These are phyloP conservation scores for Kluyveromyces sp. DNA, from an alignment of 1,139 yeast genomes.

Conservation along the genomic window DNA sequence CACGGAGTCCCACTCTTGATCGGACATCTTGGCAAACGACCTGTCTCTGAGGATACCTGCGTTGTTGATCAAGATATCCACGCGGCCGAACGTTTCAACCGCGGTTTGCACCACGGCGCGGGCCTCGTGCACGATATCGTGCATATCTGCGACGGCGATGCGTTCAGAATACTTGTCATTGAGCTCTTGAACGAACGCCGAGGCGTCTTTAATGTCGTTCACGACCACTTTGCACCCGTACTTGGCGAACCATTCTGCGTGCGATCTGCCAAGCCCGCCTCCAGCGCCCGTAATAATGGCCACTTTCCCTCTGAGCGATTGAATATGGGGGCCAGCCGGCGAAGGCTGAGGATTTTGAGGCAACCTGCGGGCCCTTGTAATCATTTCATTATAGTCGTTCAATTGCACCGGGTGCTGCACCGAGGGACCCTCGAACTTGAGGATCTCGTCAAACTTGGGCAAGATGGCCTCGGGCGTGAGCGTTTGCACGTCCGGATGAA, in stretches of 20 bases:
- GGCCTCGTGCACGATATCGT: constrained; percentile 75
- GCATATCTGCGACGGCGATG: constrained; percentile 75
- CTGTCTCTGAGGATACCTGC: constrained; percentile 93
- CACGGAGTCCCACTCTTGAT: constrained; percentile 77
- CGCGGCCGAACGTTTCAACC: constrained; percentile 66
- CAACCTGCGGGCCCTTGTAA: constrained; percentile 43
- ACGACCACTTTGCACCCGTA: constrained; percentile 95
- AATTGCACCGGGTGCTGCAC: constrained; percentile 60
- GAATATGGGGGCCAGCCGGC: constrained; percentile 32
- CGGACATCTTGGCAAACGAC: constrained; percentile 78
- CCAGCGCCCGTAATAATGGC: constrained; percentile 95
- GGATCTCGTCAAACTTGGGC: constrained; percentile 55
- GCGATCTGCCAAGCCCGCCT: constrained; percentile 88
- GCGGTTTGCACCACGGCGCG: constrained; percentile 75
- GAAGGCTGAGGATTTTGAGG: no score
- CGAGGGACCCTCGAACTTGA: constrained; percentile 54
- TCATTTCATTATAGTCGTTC: constrained; percentile 52
- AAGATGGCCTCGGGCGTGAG: constrained; percentile 85
- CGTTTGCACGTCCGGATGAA: constrained; percentile 61
- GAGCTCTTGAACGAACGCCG: constrained; percentile 70
- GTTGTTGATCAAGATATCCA: constrained; percentile 82
- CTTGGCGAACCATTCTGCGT: constrained; percentile 76
- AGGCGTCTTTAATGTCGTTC: constrained; percentile 79
- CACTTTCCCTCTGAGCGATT: constrained; percentile 71
- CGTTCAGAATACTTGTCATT: constrained; percentile 37